Percentiles rank a stretch among this genome's conserved stretches.
Conservation (phyloP, 208 protist species). For the Borovskyia barvae region DNA sequence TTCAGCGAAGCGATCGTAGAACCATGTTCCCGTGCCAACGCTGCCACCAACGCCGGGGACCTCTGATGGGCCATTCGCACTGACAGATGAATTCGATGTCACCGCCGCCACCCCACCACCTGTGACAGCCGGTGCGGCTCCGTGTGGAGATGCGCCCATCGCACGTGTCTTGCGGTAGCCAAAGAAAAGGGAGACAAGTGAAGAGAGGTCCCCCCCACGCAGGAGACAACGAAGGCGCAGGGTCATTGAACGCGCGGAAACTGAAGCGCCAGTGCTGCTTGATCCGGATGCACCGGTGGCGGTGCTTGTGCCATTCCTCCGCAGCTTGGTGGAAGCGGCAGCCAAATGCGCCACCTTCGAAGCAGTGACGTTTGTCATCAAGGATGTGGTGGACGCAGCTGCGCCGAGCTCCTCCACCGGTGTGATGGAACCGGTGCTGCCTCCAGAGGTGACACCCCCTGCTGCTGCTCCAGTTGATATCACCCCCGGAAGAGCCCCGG, state of each 20-base stretch:
- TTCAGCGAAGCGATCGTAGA: conserved; percentile 59
- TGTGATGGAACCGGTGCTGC: background rate
- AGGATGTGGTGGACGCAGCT: background rate
- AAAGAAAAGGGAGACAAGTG: conserved; percentile 56
- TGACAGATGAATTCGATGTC: too few relatives aligned
- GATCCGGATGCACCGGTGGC: background rate
- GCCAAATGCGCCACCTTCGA: background rate
- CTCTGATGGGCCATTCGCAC: background rate
- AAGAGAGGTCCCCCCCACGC: conserved; percentile 39
- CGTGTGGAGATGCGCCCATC: conserved; percentile 1
- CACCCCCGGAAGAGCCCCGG: too few relatives aligned
- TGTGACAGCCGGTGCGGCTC: too few relatives aligned
- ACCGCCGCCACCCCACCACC: too few relatives aligned
- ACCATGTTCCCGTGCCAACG: conserved; percentile 11
- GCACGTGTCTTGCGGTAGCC: conserved; percentile 40
- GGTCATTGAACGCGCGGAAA: conserved; percentile 20
- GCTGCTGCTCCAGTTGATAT: too few relatives aligned
- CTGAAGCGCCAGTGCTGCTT: background rate
- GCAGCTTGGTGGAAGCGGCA: background rate
- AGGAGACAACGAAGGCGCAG: conserved; percentile 76
- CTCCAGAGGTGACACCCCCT: background rate
- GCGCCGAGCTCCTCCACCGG: background rate
- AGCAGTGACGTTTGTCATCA: background rate
- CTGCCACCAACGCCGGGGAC: background rate
- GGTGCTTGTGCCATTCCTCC: conserved; percentile 1